A percentile compares a stretch with the other conserved stretches of the same genome.
phyloP scores from a whole-genome alignment of 2,329 filamentous ascomycete species.

The Aureobasidium subglaciale region DNA sequence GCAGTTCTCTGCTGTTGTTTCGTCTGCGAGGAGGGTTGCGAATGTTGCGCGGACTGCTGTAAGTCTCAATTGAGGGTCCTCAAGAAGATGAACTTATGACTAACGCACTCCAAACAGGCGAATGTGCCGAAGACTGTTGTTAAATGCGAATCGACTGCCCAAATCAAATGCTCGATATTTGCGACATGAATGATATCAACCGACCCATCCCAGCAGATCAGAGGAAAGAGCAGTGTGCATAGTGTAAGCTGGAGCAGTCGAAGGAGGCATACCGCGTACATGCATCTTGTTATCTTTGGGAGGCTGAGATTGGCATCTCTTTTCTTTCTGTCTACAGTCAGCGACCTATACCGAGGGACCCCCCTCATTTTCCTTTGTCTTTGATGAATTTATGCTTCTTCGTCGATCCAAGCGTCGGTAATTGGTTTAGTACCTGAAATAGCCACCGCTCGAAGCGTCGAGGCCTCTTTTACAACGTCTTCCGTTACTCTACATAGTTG shows the following conservation, averaged over 20 bases:
- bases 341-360: background rate
- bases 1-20: slow-evolving; percentile 57
- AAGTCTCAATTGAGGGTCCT: background rate
- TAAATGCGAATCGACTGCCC: slow-evolving; percentile 12
- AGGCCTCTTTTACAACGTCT: background rate
- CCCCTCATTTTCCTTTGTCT: slow-evolving; percentile 3
- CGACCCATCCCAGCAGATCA: background rate
- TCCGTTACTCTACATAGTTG: background rate
- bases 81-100: background rate
- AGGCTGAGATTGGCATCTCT: background rate
- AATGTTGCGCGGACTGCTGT: slow-evolving; percentile 57
- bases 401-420: slow-evolving; percentile 5
- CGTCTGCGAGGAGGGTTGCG: slow-evolving; percentile 57
- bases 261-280: background rate
- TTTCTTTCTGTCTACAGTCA: background rate
- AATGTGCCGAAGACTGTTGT: slow-evolving; percentile 38
- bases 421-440: background rate
- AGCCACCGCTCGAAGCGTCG: slow-evolving; percentile 8
- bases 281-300: background rate
- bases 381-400: slow-evolving; percentile 12
- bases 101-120: slow-evolving; percentile 21
- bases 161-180: background rate
- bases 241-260: background rate
- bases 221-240: background rate
- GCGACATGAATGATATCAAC: background rate